These are phyloP conservation scores for Fraxinus greggii DNA, from an alignment of 305 asterid genomes.

Conservation along the genomic window DNA sequence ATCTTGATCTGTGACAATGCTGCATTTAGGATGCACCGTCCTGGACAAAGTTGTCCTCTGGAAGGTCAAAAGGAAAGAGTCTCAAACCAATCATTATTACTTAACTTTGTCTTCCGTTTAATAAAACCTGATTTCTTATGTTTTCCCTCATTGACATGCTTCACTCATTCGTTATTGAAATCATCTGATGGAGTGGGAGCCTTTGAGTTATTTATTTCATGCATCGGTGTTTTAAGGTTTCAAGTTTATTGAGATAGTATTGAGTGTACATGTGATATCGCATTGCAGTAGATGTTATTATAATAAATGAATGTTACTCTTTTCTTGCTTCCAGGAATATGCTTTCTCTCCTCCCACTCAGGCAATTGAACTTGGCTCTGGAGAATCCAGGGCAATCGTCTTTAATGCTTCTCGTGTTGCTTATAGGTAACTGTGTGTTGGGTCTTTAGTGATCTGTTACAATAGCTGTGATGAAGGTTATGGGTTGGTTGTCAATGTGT, in stretches of 20 bases:
- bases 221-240: slow-evolving; percentile 13
- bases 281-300: slow-evolving; percentile 16
- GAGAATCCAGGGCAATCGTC: slow-evolving; percentile 78
- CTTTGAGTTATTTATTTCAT: slow-evolving; percentile 12
- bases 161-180: slow-evolving; percentile 15
- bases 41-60: background rate
- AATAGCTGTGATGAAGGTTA: background rate
- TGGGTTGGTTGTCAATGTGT: background rate
- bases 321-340: slow-evolving; percentile 66
- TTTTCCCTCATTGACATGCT: slow-evolving; percentile 19
- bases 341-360: slow-evolving; percentile 90
- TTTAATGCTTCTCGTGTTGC: slow-evolving; percentile 93
- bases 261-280: slow-evolving; percentile 21
- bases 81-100: slow-evolving; percentile 15
- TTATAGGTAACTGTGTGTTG: slow-evolving; percentile 49
- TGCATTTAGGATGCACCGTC: slow-evolving; percentile 12
- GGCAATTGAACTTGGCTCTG: slow-evolving; percentile 87
- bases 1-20: background rate
- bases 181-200: slow-evolving; percentile 9
- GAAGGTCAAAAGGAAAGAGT: slow-evolving; percentile 17
- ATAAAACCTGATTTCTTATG: slow-evolving; percentile 4
- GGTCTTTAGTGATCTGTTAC: background rate
- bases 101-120: slow-evolving; percentile 3
- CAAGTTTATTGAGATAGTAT: slow-evolving; percentile 3
- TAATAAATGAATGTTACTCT: slow-evolving; percentile 23